These are phyloP conservation scores for Lentinula novae-zelandiae DNA, from an alignment of 1,284 basidiomycete species.

Conservation along the genomic window DNA sequence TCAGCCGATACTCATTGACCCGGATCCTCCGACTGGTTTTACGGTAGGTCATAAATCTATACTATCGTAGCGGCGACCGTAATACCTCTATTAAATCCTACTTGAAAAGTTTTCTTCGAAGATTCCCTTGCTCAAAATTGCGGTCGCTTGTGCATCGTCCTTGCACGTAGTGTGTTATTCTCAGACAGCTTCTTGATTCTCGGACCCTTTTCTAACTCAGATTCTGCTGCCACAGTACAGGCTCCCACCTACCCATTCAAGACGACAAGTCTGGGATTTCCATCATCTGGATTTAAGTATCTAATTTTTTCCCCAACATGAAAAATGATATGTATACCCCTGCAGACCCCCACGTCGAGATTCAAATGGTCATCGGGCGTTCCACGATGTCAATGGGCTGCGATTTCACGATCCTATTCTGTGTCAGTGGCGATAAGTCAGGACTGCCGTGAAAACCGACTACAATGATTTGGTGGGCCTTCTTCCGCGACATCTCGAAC, in stretches of 20 bases:
- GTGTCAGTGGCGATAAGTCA: not conserved
- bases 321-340: not conserved
- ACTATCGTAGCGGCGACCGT: too few relatives aligned
- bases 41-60: too few relatives aligned
- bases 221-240: not conserved
- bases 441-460: not conserved
- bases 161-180: too few relatives aligned
- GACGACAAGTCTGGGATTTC: not conserved
- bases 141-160: too few relatives aligned
- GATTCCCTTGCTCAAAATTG: too few relatives aligned
- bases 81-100: too few relatives aligned
- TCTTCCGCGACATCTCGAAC: not conserved
- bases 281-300: not conserved
- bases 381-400: not conserved
- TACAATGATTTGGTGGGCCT: not conserved
- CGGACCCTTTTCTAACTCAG: not conserved
- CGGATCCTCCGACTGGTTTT: too few relatives aligned
- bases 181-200: not conserved
- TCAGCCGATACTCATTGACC: too few relatives aligned
- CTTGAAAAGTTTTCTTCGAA: too few relatives aligned
- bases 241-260: not conserved
- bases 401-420: not conserved
- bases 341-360: not conserved
- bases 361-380: not conserved
- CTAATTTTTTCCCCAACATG: not conserved